Evolutionary conservation across 208 protist genomes (phyloP), one percentile per base, ranked within the genome.

Genomic region (Tritrichomonas musculus): DNA sequence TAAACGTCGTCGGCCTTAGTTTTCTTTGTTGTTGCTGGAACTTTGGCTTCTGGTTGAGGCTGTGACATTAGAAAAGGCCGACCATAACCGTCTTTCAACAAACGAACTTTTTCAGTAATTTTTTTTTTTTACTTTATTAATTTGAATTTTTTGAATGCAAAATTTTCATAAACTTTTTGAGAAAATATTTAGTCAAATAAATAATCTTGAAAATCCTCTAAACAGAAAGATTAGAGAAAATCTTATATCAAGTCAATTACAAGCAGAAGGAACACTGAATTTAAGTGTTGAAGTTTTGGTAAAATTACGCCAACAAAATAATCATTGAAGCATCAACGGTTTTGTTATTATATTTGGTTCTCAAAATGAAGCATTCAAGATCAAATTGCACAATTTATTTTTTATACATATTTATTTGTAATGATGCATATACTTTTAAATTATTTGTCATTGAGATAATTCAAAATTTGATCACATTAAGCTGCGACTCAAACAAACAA

Each of bases 1-100:
- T 82, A 36, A 36, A 50, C 41, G n/a, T 82, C 73, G 20, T 82
- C 41, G 9, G 69, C 17, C 44, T 27, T 75, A 33, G 73, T 53
- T 82, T 49, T 36, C 39, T 82, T 14, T 47, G 33, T 53, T 30
- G 14, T 8, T 44, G 69, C n/a, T 44, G 69, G n/a, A 44, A 36
- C 69, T 36, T 27, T 11, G 41, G 69, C 69, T 13, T 27, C 69
- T 36, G 1, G 8, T 72, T 72, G 4, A 44, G 69, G 14, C 17
- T 27, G 33, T 36, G 69, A 75, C 69, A 75, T 75, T n/a, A 36
- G 5, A n/a, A 75, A 75, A 75, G 69, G 69, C 17, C 69, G 69
- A 75, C 69, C 69, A 75, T 44, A 75, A 75, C 69, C 69, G 69
- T n/a, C n/a, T n/a, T n/a, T n/a, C n/a, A n/a, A n/a, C n/a, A n/a